Conservation (phyloP, 768 basidiomycete genomes). For the Mycena polygramma region DNA sequence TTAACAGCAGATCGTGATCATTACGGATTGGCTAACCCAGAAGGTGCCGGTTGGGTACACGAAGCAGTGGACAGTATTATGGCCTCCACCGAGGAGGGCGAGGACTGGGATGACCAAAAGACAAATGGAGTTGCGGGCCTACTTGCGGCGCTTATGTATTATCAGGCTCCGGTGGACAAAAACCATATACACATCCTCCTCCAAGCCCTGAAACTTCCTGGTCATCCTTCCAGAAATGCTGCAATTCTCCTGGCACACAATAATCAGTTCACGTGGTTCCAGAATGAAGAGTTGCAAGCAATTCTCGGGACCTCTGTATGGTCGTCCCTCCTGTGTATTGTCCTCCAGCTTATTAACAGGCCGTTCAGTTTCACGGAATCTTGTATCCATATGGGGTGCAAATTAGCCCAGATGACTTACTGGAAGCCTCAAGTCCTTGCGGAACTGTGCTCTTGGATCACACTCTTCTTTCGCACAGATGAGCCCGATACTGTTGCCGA, state of each 20-base stretch:
- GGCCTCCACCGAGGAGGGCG: too few relatives aligned
- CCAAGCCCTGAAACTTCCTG: not conserved
- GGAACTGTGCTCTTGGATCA: constrained; percentile 13
- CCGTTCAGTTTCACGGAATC: too few relatives aligned
- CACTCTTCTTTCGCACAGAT: not conserved
- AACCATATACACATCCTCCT: not conserved
- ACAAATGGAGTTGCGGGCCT: not conserved
- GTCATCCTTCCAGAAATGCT: not conserved
- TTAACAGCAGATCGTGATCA: not conserved
- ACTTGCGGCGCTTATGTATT: not conserved
- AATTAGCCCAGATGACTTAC: not conserved
- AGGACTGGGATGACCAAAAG: not conserved
- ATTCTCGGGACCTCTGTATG: not conserved
- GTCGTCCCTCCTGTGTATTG: not conserved
- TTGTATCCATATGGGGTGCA: not conserved
- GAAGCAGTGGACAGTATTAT: not conserved
- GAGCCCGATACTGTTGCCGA: too few relatives aligned
- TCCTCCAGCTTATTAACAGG: too few relatives aligned
- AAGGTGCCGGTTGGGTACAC: not conserved
- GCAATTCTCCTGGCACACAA: not conserved
- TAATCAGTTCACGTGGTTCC: not conserved
- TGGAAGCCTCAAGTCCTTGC: not conserved
- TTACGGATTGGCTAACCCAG: not conserved
- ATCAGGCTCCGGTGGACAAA: not conserved
- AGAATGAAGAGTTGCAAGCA: not conserved